These are phyloP conservation scores for Carex cristatella DNA, from an alignment of 176 grass and related monocot genomes.

Conservation along the genomic window DNA sequence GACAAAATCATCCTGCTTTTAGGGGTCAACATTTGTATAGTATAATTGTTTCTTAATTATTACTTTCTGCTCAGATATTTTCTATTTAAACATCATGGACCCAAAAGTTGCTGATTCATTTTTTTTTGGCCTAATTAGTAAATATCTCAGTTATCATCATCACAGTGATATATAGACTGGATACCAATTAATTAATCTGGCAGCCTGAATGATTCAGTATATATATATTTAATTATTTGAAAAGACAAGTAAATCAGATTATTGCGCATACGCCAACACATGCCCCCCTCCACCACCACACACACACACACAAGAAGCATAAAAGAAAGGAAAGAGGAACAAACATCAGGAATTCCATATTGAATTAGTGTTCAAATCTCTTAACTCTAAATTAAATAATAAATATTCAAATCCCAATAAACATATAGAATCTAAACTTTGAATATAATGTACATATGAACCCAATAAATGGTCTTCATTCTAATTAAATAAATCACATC, in stretches of 20 bases:
- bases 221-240: not conserved
- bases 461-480: not conserved
- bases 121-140: not conserved
- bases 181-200: too few relatives aligned
- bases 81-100: not conserved
- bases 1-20: not conserved
- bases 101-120: not conserved
- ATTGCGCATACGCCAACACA: not conserved
- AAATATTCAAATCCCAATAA: not conserved
- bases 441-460: constrained; percentile 12
- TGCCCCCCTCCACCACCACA: not conserved
- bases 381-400: not conserved
- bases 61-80: not conserved
- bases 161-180: too few relatives aligned
- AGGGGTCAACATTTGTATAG: not conserved
- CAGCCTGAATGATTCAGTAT: too few relatives aligned
- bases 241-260: not conserved
- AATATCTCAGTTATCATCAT: constrained; percentile 1
- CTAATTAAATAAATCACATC: too few relatives aligned
- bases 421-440: not conserved
- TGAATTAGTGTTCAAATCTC: not conserved
- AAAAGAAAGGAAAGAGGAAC: not conserved
- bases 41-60: not conserved
- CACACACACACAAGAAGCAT: too few relatives aligned
- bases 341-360: not conserved